These are phyloP conservation scores for Coemansia sp. DNA, from an alignment of 192 early-diverging fungal genomes.

Conservation along the genomic window DNA sequence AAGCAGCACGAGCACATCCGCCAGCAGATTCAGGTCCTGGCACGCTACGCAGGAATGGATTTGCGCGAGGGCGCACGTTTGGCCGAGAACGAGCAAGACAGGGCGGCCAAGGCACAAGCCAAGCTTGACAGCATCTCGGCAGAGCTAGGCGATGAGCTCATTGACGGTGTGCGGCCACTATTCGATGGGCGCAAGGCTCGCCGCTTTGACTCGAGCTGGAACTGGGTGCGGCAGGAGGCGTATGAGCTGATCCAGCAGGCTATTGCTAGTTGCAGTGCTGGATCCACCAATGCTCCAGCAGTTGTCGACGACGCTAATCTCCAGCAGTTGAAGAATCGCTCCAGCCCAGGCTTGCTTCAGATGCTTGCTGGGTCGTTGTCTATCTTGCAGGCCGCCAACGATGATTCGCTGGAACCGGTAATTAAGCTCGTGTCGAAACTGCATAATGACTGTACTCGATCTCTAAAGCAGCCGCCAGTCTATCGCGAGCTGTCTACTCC, in stretches of 20 bases:
- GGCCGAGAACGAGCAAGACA: no score
- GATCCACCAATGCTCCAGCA: constrained; percentile 68
- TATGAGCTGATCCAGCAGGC: constrained; percentile 74
- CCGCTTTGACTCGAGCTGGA: constrained; percentile 94
- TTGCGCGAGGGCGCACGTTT: no score
- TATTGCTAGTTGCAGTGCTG: constrained; percentile 76
- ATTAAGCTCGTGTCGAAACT: constrained; percentile 62
- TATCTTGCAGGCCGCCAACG: constrained; percentile 65
- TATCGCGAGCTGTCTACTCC: constrained; percentile 86
- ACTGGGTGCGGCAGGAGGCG: constrained; percentile 73
- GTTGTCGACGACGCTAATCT: constrained; percentile 59
- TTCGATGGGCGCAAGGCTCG: constrained; percentile 85
- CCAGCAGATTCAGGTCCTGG: no score
- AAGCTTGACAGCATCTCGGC: constrained; percentile 56
- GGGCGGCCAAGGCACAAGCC: no score
- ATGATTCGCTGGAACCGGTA: constrained; percentile 61
- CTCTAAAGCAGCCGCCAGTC: constrained; percentile 68
- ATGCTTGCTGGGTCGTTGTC: constrained; percentile 79
- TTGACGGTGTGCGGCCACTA: constrained; percentile 77
- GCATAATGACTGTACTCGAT: constrained; percentile 74
- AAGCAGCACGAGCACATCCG: no score
- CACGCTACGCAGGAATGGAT: no score
- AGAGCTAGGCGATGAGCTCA: constrained; percentile 83
- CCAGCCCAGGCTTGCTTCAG: constrained; percentile 68
- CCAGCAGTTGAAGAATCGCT: constrained; percentile 75